Evolutionary conservation across 2,329 filamentous ascomycete species (phyloP).

Genomic region (Sarocladium oryzae): DNA sequence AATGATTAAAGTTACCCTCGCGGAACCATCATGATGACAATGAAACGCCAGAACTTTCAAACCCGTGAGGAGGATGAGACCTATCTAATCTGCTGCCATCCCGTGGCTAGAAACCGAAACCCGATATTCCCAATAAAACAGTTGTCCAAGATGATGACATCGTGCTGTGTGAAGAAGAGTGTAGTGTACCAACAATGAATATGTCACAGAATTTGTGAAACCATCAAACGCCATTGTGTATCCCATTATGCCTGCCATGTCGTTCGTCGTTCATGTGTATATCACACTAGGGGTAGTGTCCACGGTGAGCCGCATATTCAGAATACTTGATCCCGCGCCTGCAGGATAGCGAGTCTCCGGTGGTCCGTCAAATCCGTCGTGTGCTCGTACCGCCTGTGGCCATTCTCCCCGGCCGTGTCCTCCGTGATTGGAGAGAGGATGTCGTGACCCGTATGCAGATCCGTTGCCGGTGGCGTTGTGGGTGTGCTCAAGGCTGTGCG

Average conservation of each 20-base stretch:
- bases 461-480: conserved; percentile 35
- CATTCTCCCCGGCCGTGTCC: conserved; percentile 18
- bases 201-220: too few species aligned
- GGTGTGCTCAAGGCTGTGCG: conserved; percentile 52
- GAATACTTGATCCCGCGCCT: background rate
- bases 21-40: too few species aligned
- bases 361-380: background rate
- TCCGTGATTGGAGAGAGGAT: conserved; percentile 27
- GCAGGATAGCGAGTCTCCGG: conserved; percentile 1
- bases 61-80: too few species aligned
- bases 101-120: too few species aligned
- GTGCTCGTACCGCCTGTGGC: background rate
- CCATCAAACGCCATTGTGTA: background rate
- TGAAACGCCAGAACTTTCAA: too few species aligned
- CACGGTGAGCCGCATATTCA: background rate
- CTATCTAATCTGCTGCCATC: too few species aligned
- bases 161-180: too few species aligned
- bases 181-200: too few species aligned
- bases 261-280: background rate
- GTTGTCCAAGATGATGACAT: too few species aligned
- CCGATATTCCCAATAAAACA: too few species aligned
- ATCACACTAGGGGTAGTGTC: background rate
- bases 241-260: background rate
- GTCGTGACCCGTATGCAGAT: conserved; percentile 18
- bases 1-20: too few species aligned